Percentiles rank a stretch among this genome's conserved stretches.
Evolutionary conservation across 1,284 basidiomycete species (phyloP).

Genomic region (Ceratobasidium sp.): DNA sequence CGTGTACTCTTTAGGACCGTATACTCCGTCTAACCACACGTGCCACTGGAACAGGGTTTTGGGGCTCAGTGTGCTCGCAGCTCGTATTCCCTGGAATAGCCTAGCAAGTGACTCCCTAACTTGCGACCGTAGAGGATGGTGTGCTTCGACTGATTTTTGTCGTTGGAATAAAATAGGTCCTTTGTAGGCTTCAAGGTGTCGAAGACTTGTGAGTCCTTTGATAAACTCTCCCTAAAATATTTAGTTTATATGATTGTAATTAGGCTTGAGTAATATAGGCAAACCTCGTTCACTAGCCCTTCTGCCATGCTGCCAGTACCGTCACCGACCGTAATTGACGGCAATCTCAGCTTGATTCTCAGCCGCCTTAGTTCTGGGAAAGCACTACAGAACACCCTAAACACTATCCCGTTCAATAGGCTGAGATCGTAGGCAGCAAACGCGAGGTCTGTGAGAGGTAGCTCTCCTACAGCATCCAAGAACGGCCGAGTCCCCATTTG

Average conservation of each 20-base stretch:
- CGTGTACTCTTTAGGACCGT: conserved; percentile 1
- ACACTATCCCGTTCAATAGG: conserved; percentile 3
- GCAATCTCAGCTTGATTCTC: background rate
- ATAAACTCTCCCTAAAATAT: conserved; percentile 5
- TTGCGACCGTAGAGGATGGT: background rate
- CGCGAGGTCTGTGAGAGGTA: conserved; percentile 20
- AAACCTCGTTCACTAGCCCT: background rate
- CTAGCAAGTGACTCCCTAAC: background rate
- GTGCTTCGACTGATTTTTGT: background rate
- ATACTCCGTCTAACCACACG: background rate
- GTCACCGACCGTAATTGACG: background rate
- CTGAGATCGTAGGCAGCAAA: background rate
- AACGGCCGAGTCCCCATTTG: conserved; percentile 16
- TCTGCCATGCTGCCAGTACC: background rate
- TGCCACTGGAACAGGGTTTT: conserved; percentile 7
- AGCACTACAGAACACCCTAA: conserved; percentile 6
- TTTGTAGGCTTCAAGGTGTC: background rate
- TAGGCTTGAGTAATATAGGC: background rate
- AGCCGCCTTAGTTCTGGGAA: conserved; percentile 8
- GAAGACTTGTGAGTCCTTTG: background rate
- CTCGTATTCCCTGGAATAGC: background rate
- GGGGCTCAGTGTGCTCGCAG: background rate
- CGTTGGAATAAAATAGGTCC: conserved; percentile 7
- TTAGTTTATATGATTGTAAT: background rate
- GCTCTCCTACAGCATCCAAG: background rate